These are phyloP conservation scores for Hymenoscyphus linearis DNA, from an alignment of 2,329 filamentous ascomycete species.

Conservation along the genomic window DNA sequence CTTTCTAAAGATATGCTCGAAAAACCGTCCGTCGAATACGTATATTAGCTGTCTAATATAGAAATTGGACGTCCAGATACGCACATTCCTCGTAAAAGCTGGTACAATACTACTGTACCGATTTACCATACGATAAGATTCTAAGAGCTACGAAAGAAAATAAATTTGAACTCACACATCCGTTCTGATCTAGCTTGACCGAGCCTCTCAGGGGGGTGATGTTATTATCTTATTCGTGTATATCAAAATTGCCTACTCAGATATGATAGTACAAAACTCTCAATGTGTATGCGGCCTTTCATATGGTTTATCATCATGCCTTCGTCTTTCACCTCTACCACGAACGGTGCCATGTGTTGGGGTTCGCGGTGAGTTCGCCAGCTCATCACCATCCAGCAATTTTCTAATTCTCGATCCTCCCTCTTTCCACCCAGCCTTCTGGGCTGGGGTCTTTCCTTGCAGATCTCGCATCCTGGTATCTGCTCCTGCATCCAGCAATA, in stretches of 20 bases:
- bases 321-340: background rate
- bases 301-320: background rate
- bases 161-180: too few species aligned
- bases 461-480: constrained; percentile 13
- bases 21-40: too few species aligned
- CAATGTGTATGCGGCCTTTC: background rate
- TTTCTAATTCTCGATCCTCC: constrained; percentile 16
- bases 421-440: constrained; percentile 11
- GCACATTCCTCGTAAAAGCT: too few species aligned
- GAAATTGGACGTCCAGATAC: too few species aligned
- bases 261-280: background rate
- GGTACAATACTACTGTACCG: too few species aligned
- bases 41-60: too few species aligned
- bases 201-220: background rate
- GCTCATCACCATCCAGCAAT: constrained; percentile 8
- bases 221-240: background rate
- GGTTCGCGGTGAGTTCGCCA: background rate
- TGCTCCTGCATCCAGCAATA: constrained; percentile 17
- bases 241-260: background rate
- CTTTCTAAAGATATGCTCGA: too few species aligned
- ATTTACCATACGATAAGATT: too few species aligned
- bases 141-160: too few species aligned
- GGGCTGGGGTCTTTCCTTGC: constrained; percentile 14
- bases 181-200: too few species aligned
- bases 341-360: background rate